Evolutionary conservation across 1,139 yeast genomes (phyloP).

Genomic region (Candida buenavistaensis): DNA sequence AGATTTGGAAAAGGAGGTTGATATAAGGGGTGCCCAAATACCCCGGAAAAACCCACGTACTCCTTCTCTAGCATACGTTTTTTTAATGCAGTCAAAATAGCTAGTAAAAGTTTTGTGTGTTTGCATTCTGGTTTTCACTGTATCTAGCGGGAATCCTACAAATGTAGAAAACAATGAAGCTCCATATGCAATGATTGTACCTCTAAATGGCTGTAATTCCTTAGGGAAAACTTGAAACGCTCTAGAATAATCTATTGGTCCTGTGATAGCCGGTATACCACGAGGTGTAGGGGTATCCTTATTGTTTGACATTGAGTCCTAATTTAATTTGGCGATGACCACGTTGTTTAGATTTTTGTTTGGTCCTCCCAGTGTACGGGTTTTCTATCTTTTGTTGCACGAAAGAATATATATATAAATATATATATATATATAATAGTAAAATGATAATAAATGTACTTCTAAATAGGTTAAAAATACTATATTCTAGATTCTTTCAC

Average conservation of each 20-base stretch:
- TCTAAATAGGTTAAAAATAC: no score
- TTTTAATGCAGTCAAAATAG: slow-evolving; percentile 57
- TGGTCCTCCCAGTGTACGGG: no score
- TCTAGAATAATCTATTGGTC: slow-evolving; percentile 33
- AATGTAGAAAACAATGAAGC: slow-evolving; percentile 69
- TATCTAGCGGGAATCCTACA: slow-evolving; percentile 82
- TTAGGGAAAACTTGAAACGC: slow-evolving; percentile 54
- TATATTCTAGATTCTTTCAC: no score
- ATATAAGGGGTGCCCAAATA: slow-evolving; percentile 66
- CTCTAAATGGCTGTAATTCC: slow-evolving; percentile 52
- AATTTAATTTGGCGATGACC: background rate
- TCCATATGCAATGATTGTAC: slow-evolving; percentile 60
- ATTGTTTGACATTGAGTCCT: background rate
- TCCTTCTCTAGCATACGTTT: slow-evolving; percentile 65
- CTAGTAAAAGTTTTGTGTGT: slow-evolving; percentile 62
- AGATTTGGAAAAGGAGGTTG: slow-evolving; percentile 66
- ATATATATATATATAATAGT: no score
- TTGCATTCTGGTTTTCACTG: slow-evolving; percentile 83
- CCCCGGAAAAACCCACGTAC: slow-evolving; percentile 75
- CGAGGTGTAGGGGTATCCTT: slow-evolving; percentile 5
- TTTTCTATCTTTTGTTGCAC: background rate
- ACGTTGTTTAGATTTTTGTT: no score
- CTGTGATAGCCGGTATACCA: slow-evolving; percentile 46
- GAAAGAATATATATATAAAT: no score
- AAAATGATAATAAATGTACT: no score